Evolutionary conservation across 305 asterid species (phyloP).

Genomic region (Fraxinus angustifolia): DNA sequence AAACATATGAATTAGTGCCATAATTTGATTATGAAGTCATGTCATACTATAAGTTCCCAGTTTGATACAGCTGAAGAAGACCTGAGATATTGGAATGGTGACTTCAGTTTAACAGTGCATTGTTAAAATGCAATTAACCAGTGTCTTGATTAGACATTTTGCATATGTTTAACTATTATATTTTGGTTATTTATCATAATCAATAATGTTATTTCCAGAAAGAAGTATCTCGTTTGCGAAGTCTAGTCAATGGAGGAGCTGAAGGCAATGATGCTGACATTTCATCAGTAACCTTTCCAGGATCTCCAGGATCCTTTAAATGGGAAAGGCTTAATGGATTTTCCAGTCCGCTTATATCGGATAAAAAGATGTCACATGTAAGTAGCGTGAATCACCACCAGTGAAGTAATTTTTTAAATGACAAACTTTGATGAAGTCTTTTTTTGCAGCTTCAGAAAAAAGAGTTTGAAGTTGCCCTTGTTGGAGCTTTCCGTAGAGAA

Average conservation of each 20-base stretch:
- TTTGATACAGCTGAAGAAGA: neutral
- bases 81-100: neutral
- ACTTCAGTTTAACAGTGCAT: neutral
- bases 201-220: constrained; percentile 46
- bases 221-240: constrained; percentile 75
- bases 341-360: constrained; percentile 72
- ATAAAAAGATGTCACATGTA: constrained; percentile 66
- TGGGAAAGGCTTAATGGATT: constrained; percentile 78
- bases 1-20: neutral
- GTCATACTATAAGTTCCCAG: neutral
- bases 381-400: constrained; percentile 25
- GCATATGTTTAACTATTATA: neutral
- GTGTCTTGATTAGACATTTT: constrained; percentile 1
- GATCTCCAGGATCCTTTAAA: constrained; percentile 75
- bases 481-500: constrained; percentile 87
- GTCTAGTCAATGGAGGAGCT: constrained; percentile 62
- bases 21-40: constrained; percentile 13
- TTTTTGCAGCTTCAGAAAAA: constrained; percentile 57
- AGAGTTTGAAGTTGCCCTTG: constrained; percentile 89
- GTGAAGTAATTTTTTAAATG: constrained; percentile 22
- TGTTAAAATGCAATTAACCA: neutral
- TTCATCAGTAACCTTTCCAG: constrained; percentile 52
- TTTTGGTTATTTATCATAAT: constrained; percentile 18
- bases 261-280: constrained; percentile 58
- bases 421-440: constrained; percentile 18